Evolutionary conservation across 2,329 filamentous ascomycete genomes (phyloP).

Genomic region (Thelonectria discophora): DNA sequence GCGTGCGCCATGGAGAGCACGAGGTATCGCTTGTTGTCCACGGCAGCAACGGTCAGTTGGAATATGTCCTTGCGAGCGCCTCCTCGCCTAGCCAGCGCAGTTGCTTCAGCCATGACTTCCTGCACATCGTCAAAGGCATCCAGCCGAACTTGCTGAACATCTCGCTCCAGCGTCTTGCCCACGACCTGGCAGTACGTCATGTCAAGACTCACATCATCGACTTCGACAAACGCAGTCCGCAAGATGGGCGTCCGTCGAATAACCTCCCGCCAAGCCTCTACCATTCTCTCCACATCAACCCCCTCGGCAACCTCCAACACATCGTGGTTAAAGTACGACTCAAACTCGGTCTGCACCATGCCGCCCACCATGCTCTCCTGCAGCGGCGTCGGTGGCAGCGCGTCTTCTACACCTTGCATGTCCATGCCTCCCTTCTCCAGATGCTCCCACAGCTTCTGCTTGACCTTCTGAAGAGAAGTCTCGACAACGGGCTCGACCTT

Average conservation of each 20-base stretch:
- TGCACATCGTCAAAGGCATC: constrained; percentile 46
- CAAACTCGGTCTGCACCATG: constrained; percentile 78
- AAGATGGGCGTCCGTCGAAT: constrained; percentile 73
- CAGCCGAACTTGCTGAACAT: constrained; percentile 39
- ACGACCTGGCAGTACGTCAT: constrained; percentile 62
- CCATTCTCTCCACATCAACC: constrained; percentile 65
- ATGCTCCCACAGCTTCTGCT: constrained; percentile 49
- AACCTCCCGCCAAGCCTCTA: constrained; percentile 69
- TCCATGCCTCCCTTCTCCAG: constrained; percentile 47
- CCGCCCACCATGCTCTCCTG: constrained; percentile 88
- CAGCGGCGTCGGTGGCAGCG: constrained; percentile 81
- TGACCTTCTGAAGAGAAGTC: constrained; percentile 32
- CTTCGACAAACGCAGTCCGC: constrained; percentile 74
- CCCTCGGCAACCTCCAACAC: constrained; percentile 67
- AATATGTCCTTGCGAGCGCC: constrained; percentile 54
- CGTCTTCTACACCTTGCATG: constrained; percentile 58
- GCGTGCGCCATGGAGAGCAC: constrained; percentile 83
- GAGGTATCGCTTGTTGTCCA: constrained; percentile 51
- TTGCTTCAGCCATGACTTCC: constrained; percentile 50
- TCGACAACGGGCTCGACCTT: not conserved
- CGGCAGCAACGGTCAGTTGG: constrained; percentile 56
- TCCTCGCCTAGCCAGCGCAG: constrained; percentile 47
- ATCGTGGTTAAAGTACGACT: constrained; percentile 87
- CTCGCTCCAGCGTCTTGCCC: constrained; percentile 35
- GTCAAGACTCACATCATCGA: constrained; percentile 68